Conservation (phyloP, 768 basidiomycete genomes). For the Mycena vulgaris region DNA sequence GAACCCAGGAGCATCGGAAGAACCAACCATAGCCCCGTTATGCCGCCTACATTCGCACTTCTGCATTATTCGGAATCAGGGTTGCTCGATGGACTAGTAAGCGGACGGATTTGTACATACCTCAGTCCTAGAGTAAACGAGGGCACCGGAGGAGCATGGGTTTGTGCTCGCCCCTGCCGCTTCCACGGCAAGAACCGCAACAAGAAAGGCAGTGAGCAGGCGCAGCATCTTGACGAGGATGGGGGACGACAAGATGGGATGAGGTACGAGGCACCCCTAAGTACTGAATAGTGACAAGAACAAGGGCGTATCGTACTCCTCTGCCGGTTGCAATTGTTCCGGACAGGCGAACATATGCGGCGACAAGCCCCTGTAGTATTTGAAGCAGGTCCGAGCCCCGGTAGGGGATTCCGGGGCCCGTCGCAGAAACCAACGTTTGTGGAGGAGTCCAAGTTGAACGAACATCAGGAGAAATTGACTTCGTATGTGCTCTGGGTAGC, state of each 20-base stretch:
- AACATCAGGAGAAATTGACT: too few species aligned
- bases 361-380: too few species aligned
- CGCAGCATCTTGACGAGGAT: background rate
- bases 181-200: background rate
- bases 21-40: slow-evolving; percentile 31
- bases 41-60: slow-evolving; percentile 33
- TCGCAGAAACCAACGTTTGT: too few species aligned
- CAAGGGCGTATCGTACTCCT: too few species aligned
- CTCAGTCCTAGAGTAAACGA: background rate
- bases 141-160: slow-evolving; percentile 8
- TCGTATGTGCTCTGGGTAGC: too few species aligned
- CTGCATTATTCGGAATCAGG: background rate
- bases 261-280: background rate
- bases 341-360: too few species aligned
- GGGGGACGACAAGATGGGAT: background rate
- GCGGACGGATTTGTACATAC: background rate
- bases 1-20: background rate
- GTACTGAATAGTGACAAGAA: too few species aligned
- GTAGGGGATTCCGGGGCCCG: too few species aligned
- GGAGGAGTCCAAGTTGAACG: too few species aligned
- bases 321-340: too few species aligned
- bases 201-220: background rate
- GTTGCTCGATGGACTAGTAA: too few species aligned
- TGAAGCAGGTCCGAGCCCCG: too few species aligned
- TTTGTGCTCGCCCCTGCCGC: background rate